Percentiles rank a stretch among this genome's conserved stretches.
phyloP scores from a whole-genome alignment of 208 protist genomes.

The Wallacemonas rigidus region DNA sequence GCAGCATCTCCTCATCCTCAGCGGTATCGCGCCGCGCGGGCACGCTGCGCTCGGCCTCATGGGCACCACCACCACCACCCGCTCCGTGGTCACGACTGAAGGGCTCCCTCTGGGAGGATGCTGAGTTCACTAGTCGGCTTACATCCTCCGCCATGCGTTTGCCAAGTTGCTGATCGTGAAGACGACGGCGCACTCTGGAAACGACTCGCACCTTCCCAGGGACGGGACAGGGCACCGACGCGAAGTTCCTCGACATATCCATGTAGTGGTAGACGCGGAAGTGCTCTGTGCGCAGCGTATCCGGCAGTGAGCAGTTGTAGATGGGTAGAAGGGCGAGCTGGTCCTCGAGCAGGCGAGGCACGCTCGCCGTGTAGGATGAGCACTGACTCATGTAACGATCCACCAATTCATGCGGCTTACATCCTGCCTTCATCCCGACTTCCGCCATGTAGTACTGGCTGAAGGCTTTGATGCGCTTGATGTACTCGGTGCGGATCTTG shows the following conservation, averaged over 20 bases:
- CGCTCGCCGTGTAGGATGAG: conserved; percentile 53
- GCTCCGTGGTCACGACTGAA: neutral
- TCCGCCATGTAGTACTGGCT: conserved; percentile 49
- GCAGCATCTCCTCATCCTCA: neutral
- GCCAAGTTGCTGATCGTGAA: neutral
- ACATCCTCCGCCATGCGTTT: neutral
- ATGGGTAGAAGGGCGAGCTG: conserved; percentile 58
- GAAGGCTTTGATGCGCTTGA: conserved; percentile 80
- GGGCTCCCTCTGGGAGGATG: neutral
- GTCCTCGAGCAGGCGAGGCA: conserved; percentile 42
- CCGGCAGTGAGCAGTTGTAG: conserved; percentile 33
- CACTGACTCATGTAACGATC: conserved; percentile 39
- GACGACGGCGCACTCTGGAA: neutral
- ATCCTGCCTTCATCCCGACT: conserved; percentile 42
- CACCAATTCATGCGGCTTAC: conserved; percentile 37
- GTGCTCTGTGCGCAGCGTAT: conserved; percentile 2
- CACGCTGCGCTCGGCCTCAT: neutral
- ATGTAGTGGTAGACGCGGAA: conserved; percentile 39
- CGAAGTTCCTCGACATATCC: conserved; percentile 42
- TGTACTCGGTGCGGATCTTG: conserved; percentile 74
- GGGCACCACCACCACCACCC: neutral
- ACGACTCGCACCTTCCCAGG: conserved; percentile 4
- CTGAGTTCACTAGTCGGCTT: neutral
- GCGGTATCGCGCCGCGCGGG: neutral
- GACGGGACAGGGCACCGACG: conserved; percentile 14